Evolutionary conservation across 23 red algal genomes (phyloP).

Genomic region (Agarophyton chilense): DNA sequence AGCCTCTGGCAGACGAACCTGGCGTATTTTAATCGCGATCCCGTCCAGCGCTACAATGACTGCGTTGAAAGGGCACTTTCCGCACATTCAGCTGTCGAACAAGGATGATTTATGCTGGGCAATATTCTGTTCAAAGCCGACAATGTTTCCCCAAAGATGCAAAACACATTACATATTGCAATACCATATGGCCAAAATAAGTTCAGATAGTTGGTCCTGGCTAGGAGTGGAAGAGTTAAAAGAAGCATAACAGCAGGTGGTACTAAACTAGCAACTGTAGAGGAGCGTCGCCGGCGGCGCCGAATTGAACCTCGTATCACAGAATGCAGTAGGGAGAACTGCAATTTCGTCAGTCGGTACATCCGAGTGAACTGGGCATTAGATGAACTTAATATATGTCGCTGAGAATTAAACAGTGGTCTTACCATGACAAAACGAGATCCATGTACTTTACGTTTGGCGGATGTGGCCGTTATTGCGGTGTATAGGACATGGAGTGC

Average conservation of each 20-base stretch:
- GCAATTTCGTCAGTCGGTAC: too few species aligned
- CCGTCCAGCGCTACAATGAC: constrained; percentile 4
- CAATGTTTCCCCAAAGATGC: not conserved
- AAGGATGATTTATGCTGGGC: not conserved
- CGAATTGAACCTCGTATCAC: too few species aligned
- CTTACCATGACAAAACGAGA: too few species aligned
- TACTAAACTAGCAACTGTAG: too few species aligned
- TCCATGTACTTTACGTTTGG: too few species aligned
- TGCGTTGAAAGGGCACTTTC: not conserved
- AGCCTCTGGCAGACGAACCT: not conserved
- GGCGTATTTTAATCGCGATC: not conserved
- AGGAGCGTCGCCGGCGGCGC: not conserved
- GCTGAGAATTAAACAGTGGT: too few species aligned
- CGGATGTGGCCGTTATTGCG: too few species aligned
- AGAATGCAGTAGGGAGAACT: too few species aligned
- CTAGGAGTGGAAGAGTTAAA: not conserved
- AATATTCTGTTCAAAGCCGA: not conserved
- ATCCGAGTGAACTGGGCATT: too few species aligned
- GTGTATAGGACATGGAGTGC: too few species aligned
- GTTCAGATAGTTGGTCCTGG: not conserved
- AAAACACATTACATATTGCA: not conserved
- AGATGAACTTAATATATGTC: too few species aligned
- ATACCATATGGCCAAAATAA: not conserved
- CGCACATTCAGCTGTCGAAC: not conserved
- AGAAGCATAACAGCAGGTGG: not conserved